These are phyloP conservation scores for Corrigiola litoralis DNA, from an alignment of 179 eudicot genomes.

Conservation along the genomic window DNA sequence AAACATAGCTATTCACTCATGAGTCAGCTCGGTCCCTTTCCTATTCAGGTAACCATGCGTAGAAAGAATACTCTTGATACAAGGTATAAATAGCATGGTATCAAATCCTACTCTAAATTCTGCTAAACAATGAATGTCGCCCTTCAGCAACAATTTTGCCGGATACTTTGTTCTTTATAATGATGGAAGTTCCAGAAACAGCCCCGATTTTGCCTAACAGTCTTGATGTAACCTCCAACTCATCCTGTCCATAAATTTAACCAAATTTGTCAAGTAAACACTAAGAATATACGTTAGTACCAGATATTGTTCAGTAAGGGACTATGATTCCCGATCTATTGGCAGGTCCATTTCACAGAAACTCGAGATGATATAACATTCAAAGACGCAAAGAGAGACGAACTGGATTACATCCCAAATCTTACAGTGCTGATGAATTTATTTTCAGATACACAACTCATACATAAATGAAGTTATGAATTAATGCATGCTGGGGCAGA, in stretches of 20 bases:
- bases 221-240: constrained; percentile 56
- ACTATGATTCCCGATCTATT: too few relatives aligned
- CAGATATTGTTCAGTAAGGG: neutral
- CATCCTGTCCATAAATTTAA: constrained; percentile 48
- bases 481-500: too few relatives aligned
- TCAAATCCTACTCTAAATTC: constrained; percentile 38
- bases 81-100: too few relatives aligned
- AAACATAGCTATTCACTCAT: too few relatives aligned
- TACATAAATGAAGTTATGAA: too few relatives aligned
- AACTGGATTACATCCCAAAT: neutral
- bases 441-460: neutral
- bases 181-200: constrained; percentile 47
- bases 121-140: constrained; percentile 67
- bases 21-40: too few relatives aligned
- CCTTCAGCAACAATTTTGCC: constrained; percentile 75
- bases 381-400: too few relatives aligned
- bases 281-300: neutral
- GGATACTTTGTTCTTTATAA: constrained; percentile 52
- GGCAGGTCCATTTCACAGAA: too few relatives aligned
- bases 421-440: neutral
- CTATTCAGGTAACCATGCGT: too few relatives aligned
- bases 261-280: neutral
- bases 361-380: too few relatives aligned
- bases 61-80: too few relatives aligned
- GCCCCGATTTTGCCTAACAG: constrained; percentile 53